Evolutionary conservation across 202 grass and related monocot genomes (phyloP), one percentile per base, ranked within the genome.

Genomic region (Alloteropsis angusta): DNA sequence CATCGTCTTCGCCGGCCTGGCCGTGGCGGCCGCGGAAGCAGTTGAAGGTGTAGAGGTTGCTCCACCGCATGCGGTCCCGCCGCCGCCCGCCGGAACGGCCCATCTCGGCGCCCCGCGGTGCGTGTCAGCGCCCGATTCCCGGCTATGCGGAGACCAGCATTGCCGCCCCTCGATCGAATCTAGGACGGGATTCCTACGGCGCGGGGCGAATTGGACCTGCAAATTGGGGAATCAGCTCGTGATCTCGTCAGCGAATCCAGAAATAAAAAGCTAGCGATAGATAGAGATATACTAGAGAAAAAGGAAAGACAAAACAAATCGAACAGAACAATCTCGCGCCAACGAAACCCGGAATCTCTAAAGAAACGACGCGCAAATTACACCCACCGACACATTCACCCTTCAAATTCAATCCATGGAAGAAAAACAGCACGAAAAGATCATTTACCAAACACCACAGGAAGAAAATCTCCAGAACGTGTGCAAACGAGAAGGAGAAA

Each of bases 21-120:
- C 26, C 67, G 16, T 71, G 44, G 6, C 65, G 72, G 4, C 69
- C 50, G n/a, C 86, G 81, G 79, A 91, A 76, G 84, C 96, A 99
- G 47, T 84, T 83, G 81, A 99, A 99, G 78, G 85, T 88, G 71
- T 99, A 99, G 84, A 99, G 90, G 42, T 93, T 93, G 83, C 85
- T 96, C 96, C 96, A 99, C 54, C 90, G 90, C 71, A 99, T 82
- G n/a, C 86, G 78, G 74, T 99, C 90, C 72, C 86, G 88, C 84
- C 80, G 79, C 68, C 92, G 83, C 74, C 87, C 79, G 44, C 73
- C 83, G 41, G 80, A 63, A 75, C 85, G 83, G 60, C 72, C 92
- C 91, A 90, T 88, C 73, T 86, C 73, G 44, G 72, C 85, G 59
- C 62, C 70, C 63, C 90, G 39, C 46, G 68, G 81, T 59, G 62